Percentiles rank a stretch among this genome's conserved stretches.
phyloP scores from a whole-genome alignment of 73 alveolate species.

The Paramecium octaurelia region DNA sequence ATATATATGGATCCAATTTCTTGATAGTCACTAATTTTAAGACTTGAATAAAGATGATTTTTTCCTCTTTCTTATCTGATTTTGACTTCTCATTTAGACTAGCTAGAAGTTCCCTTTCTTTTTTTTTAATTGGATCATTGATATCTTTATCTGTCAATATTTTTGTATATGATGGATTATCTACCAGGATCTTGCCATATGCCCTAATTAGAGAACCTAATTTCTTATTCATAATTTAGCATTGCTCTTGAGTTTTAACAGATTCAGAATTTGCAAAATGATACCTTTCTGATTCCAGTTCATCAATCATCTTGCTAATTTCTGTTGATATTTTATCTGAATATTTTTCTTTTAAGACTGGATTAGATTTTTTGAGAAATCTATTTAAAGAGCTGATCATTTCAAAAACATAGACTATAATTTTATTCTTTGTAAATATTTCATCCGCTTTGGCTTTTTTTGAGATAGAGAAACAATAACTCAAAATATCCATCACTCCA shows the following conservation, averaged over 20 bases:
- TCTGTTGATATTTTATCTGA: not conserved
- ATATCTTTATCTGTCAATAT: not conserved
- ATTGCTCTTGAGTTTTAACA: not conserved
- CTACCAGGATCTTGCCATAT: not conserved
- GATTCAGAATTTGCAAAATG: not conserved
- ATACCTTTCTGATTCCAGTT: not conserved
- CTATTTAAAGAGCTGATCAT: not conserved
- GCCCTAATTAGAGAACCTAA: not conserved
- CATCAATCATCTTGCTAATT: not conserved
- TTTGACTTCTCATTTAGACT: not conserved
- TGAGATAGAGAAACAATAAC: not conserved
- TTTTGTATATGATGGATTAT: not conserved
- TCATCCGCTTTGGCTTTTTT: not conserved
- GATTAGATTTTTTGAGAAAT: not conserved
- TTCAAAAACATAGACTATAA: not conserved
- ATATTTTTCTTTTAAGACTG: not conserved
- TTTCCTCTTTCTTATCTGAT: not conserved
- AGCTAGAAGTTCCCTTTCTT: not conserved
- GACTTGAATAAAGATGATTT: not conserved
- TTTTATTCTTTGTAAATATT: not conserved
- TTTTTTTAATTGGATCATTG: not conserved
- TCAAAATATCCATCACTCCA: not conserved
- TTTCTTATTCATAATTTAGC: not conserved
- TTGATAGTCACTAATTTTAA: not conserved
- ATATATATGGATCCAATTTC: conserved; percentile 17